phyloP scores from a whole-genome alignment of 257 asterid species.

The Cordia subcordata region DNA sequence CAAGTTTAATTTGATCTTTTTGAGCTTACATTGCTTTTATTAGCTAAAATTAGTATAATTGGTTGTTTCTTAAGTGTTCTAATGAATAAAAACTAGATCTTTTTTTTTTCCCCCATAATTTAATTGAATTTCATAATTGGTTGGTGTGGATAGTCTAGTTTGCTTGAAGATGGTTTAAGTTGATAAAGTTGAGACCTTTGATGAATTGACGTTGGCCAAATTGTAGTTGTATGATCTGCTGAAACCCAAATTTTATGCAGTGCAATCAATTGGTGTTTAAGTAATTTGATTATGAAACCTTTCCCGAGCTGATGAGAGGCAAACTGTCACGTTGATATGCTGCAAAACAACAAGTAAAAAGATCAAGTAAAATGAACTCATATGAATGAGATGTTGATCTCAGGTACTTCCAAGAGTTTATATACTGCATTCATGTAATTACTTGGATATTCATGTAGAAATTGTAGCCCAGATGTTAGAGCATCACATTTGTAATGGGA shows the following conservation, averaged over 20 bases:
- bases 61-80: not conserved
- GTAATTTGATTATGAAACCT: constrained; percentile 4
- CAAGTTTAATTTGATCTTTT: too few species aligned
- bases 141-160: not conserved
- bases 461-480: too few species aligned
- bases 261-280: not conserved
- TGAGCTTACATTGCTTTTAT: not conserved
- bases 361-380: too few species aligned
- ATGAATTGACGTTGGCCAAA: not conserved
- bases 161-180: not conserved
- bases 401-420: too few species aligned
- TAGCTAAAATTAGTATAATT: not conserved
- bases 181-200: not conserved
- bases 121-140: not conserved
- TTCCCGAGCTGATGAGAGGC: not conserved
- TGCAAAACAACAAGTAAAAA: too few species aligned
- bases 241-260: not conserved
- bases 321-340: not conserved
- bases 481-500: too few species aligned
- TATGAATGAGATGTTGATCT: too few species aligned
- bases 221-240: not conserved
- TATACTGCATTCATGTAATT: too few species aligned
- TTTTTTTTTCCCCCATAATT: not conserved
- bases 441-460: too few species aligned
- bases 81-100: not conserved